Evolutionary conservation across 306 rosid species (phyloP).

Genomic region (Dalbergia cochinchinensis): DNA sequence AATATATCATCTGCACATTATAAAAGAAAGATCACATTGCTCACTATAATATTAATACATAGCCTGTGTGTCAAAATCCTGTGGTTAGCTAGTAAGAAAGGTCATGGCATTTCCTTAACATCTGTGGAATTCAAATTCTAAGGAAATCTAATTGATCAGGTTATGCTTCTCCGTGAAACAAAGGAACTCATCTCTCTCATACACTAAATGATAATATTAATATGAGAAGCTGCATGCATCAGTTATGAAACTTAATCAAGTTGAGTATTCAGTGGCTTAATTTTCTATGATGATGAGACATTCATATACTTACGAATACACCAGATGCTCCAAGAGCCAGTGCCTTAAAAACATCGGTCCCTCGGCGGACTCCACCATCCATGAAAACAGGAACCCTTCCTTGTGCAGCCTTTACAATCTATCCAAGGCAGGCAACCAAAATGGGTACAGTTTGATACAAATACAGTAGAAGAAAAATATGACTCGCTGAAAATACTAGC

Average conservation of each 20-base stretch:
- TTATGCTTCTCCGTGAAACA: too few relatives aligned
- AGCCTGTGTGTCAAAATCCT: too few relatives aligned
- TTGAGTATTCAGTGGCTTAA: not conserved
- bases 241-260: not conserved
- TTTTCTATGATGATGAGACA: not conserved
- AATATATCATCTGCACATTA: not conserved
- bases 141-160: too few relatives aligned
- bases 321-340: conserved; percentile 95
- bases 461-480: not conserved
- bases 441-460: not conserved
- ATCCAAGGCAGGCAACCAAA: conserved; percentile 21
- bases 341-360: conserved; percentile 96
- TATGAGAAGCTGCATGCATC: not conserved
- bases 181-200: too few relatives aligned
- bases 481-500: too few relatives aligned
- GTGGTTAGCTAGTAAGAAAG: too few relatives aligned
- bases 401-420: conserved; percentile 89
- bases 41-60: not conserved
- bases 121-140: too few relatives aligned
- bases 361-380: conserved; percentile 92
- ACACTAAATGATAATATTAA: too few relatives aligned
- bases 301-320: conserved; percentile 69
- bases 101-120: too few relatives aligned
- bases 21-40: not conserved
- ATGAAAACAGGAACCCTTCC: conserved; percentile 88